These are phyloP conservation scores for Didymella lethalis DNA, from an alignment of 2,329 filamentous ascomycete genomes.

Conservation along the genomic window DNA sequence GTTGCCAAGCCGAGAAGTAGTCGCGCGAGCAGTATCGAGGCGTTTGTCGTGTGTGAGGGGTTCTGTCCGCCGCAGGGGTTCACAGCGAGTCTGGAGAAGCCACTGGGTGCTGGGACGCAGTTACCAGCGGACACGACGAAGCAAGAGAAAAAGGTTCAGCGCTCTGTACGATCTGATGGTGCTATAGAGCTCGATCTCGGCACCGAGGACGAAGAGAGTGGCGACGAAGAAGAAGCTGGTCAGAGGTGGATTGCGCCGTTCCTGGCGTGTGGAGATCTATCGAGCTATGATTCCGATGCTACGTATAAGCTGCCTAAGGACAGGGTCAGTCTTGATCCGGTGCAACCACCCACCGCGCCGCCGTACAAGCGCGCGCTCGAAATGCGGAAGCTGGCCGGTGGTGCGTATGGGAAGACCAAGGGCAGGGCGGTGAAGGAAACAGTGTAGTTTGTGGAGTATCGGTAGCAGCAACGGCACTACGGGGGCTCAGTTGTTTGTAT, in stretches of 20 bases:
- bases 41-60: slow-evolving; percentile 93
- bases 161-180: slow-evolving; percentile 55
- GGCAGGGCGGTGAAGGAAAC: slow-evolving; percentile 7
- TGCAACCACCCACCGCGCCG: slow-evolving; percentile 94
- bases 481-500: not conserved
- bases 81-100: slow-evolving; percentile 76
- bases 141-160: slow-evolving; percentile 31
- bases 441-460: not conserved
- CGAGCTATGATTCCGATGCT: slow-evolving; percentile 93
- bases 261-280: slow-evolving; percentile 95
- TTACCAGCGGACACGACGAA: slow-evolving; percentile 50
- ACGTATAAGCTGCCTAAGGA: slow-evolving; percentile 89
- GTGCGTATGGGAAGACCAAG: slow-evolving; percentile 78
- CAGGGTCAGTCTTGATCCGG: slow-evolving; percentile 84
- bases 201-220: slow-evolving; percentile 52
- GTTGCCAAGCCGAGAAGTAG: slow-evolving; percentile 95
- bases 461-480: not conserved
- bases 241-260: slow-evolving; percentile 91
- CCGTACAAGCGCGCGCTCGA: slow-evolving; percentile 93
- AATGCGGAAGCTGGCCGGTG: slow-evolving; percentile 76
- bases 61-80: slow-evolving; percentile 83
- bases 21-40: slow-evolving; percentile 94
- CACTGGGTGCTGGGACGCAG: slow-evolving; percentile 70
- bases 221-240: slow-evolving; percentile 54
- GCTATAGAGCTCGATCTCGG: slow-evolving; percentile 57